These are phyloP conservation scores for Coemansia asiatica DNA, from an alignment of 192 early-diverging fungal genomes.

Conservation along the genomic window DNA sequence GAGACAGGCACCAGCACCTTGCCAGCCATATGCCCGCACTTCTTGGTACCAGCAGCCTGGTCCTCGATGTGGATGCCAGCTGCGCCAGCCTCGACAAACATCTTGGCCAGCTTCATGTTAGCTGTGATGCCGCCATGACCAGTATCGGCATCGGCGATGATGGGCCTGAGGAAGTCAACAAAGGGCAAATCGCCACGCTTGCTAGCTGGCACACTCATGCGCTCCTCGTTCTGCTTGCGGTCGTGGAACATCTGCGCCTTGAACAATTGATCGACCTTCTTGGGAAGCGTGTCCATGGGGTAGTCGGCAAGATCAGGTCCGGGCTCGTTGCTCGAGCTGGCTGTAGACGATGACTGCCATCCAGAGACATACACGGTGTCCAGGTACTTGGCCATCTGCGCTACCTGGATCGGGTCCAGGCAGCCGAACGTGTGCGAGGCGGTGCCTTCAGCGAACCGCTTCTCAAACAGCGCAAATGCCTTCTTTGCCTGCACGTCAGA, in stretches of 20 bases:
- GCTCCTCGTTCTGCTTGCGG: constrained; percentile 90
- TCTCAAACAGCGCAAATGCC: constrained; percentile 79
- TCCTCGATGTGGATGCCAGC: constrained; percentile 95
- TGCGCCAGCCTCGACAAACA: constrained; percentile 96
- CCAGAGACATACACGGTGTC: constrained; percentile 97
- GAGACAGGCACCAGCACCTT: constrained; percentile 97
- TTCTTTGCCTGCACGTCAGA: constrained; percentile 92
- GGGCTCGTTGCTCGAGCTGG: constrained; percentile 92
- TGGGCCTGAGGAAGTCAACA: constrained; percentile 89
- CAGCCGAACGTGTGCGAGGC: constrained; percentile 93
- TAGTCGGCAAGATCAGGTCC: constrained; percentile 98
- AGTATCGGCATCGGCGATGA: constrained; percentile 97
- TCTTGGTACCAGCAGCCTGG: constrained; percentile 94
- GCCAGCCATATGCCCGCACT: constrained; percentile 99
- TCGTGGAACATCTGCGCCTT: constrained; percentile 97
- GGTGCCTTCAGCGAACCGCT: constrained; percentile 74
- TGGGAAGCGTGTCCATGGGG: constrained; percentile 96
- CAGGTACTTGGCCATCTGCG: constrained; percentile 96
- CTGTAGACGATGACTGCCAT: constrained; percentile 97
- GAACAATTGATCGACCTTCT: constrained; percentile 99
- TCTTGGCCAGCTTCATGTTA: constrained; percentile 94
- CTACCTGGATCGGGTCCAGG: constrained; percentile 90
- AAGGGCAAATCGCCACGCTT: constrained; percentile 70
- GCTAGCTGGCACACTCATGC: constrained; percentile 64
- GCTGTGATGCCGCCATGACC: constrained; percentile 99